These are phyloP conservation scores for Mycena sanguinolenta DNA, from an alignment of 768 basidiomycete species.

Conservation along the genomic window DNA sequence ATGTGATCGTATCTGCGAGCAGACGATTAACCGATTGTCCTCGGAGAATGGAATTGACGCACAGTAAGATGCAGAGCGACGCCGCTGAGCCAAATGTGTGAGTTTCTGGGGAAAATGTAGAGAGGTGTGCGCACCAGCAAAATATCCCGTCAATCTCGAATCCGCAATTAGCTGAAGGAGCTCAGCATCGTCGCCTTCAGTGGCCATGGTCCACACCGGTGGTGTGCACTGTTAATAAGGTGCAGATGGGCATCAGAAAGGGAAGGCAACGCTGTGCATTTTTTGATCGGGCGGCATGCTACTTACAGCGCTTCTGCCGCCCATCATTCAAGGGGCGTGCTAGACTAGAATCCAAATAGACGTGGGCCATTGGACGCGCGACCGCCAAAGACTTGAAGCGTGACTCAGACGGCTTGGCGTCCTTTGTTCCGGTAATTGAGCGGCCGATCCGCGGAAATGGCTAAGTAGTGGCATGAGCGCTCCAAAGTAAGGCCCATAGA, in stretches of 20 bases:
- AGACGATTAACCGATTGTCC: not conserved
- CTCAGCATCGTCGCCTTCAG: not conserved
- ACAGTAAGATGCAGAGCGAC: constrained; percentile 6
- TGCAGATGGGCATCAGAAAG: not conserved
- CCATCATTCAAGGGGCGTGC: no score
- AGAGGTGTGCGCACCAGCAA: not conserved
- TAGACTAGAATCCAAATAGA: no score
- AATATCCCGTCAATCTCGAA: constrained; percentile 17
- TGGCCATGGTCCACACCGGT: not conserved
- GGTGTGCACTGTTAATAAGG: no score
- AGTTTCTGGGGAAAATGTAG: not conserved
- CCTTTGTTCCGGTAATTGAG: no score
- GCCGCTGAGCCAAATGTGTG: not conserved
- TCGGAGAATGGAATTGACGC: not conserved
- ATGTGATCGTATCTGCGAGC: constrained; percentile 17
- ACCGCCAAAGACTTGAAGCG: no score
- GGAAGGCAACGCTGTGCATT: not conserved
- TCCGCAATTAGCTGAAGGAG: constrained; percentile 16
- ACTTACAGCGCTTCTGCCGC: not conserved
- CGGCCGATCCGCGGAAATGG: no score
- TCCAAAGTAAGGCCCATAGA: no score
- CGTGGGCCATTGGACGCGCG: no score
- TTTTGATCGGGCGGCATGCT: not conserved
- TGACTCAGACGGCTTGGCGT: no score
- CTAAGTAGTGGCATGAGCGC: no score